Conservation (phyloP, 169 alveolate species). For the Eimeria necatrix region DNA sequence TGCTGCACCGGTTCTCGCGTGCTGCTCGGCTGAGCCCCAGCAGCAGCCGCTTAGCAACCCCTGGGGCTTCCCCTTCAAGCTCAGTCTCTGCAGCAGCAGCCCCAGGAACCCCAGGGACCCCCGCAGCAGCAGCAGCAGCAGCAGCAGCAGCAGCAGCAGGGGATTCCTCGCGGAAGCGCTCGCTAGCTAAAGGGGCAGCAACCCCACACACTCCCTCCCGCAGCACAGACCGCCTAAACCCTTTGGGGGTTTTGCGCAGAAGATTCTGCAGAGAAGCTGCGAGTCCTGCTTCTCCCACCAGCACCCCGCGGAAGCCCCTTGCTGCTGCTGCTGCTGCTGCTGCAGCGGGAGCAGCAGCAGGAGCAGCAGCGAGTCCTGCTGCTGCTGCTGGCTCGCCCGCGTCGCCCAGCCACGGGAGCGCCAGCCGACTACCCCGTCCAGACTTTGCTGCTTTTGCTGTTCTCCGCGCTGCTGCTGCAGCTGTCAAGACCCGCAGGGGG, state of each 20-base stretch:
- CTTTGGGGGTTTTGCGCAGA: not conserved
- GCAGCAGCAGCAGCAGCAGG: constrained; percentile 38
- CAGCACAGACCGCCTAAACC: not conserved
- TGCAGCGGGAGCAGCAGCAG: not conserved
- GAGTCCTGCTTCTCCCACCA: not conserved
- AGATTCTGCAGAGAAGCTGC: not conserved
- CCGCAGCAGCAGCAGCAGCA: constrained; percentile 1
- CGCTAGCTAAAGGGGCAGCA: constrained; percentile 15
- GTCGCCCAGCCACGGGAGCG: no score
- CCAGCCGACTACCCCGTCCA: not conserved
- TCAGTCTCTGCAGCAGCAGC: not conserved
- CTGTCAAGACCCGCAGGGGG: constrained; percentile 8
- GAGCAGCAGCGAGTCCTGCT: not conserved
- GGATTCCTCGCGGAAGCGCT: not conserved
- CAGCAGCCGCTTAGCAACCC: not conserved
- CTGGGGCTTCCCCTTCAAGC: not conserved
- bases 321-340: not conserved
- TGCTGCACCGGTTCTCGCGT: no score
- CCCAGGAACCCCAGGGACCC: not conserved
- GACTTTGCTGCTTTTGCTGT: constrained; percentile 11
- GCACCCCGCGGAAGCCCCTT: constrained; percentile 7
- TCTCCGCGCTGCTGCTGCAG: constrained; percentile 39
- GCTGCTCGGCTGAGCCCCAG: not conserved
- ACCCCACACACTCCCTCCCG: not conserved
- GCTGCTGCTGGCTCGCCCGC: not conserved